Conservation (phyloP, 371 early-diverging fungal genomes). For the Rhizopus microsporus region DNA sequence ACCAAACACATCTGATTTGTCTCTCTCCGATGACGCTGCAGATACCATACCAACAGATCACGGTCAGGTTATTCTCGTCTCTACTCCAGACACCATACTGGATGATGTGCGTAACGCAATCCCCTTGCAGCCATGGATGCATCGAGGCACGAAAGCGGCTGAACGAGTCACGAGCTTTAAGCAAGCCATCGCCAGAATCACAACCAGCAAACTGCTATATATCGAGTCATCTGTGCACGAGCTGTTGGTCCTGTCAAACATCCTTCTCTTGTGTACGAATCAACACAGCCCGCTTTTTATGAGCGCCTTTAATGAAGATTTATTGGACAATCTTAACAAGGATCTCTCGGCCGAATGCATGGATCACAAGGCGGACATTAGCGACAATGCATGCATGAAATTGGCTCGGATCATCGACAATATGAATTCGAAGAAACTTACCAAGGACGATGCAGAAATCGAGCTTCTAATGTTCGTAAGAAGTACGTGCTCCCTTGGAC, state of each 20-base stretch:
- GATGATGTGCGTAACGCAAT: conserved; percentile 5
- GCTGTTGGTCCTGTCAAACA: conserved; percentile 14
- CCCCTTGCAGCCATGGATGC: conserved; percentile 10
- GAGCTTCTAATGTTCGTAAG: conserved; percentile 13
- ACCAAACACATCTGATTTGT: too few relatives aligned
- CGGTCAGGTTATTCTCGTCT: too few relatives aligned
- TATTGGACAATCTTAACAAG: conserved; percentile 13
- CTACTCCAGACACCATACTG: neutral
- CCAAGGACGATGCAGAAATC: conserved; percentile 15
- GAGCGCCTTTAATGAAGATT: conserved; percentile 10
- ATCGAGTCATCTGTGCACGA: conserved; percentile 14
- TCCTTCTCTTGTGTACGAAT: conserved; percentile 14
- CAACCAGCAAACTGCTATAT: conserved; percentile 5
- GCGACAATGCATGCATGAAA: conserved; percentile 16
- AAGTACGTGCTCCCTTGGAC: conserved; percentile 8
- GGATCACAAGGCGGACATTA: conserved; percentile 11
- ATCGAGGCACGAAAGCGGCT: conserved; percentile 10
- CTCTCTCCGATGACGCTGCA: too few relatives aligned
- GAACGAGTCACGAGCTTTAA: conserved; percentile 13
- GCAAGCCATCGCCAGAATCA: conserved; percentile 2
- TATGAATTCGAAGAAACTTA: conserved; percentile 10
- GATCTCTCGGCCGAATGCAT: conserved; percentile 13
- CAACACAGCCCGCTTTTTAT: conserved; percentile 13
- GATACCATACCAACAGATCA: too few relatives aligned
- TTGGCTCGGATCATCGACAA: conserved; percentile 11